Evolutionary conservation across 2,329 filamentous ascomycete species (phyloP), one percentile per base, ranked within the genome.

Genomic region (Dothiorella sarmentorum): DNA sequence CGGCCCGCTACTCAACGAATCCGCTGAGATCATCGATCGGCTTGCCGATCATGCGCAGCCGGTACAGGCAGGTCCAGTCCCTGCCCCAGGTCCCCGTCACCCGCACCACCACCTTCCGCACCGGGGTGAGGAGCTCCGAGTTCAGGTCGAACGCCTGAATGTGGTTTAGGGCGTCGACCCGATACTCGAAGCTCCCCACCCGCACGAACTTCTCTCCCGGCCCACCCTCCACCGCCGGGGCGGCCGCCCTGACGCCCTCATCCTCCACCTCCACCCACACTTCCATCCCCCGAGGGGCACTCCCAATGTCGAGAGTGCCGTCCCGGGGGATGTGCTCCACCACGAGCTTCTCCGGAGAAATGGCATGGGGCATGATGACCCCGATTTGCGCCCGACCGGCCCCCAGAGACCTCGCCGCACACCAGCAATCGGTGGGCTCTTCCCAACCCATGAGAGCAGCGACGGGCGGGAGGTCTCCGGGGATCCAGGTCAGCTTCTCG

Each of bases 371-470:
- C 15, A 78, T 67, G 13, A 66, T 59, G 17, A 95, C 82, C 7
- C 82, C 83, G 15, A 97, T 76, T 56, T 85, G 82, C 2, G 85
- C 84, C 35, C 85, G 83, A 49, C 81, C 79, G 7, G 79, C 78
- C 35, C 35, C 35, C 15, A 79, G 74, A 10, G 68, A 63, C 0
- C 75, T 74, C 77, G 80, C 52, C 9, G 76, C 72, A 71, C 93
- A 97, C 89, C 91, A 97, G 73, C 91, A 95, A 62, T 97, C 89
- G 18, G 89, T 90, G 31, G 87, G 82, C 49, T 96, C 89, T 9
- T 85, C 78, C 91, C 92, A 96, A 3, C 78, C 74, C 1, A 74
- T 69, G 2, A 96, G 78, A 0, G 88, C 90, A 0, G 78, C 71
- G n/a, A 75, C 66, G 0, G 81, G 79, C 1, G 79, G 74, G 18